phyloP scores from a whole-genome alignment of 228 moss, liverwort and hornwort genomes.

The Sphagnum fallax region DNA sequence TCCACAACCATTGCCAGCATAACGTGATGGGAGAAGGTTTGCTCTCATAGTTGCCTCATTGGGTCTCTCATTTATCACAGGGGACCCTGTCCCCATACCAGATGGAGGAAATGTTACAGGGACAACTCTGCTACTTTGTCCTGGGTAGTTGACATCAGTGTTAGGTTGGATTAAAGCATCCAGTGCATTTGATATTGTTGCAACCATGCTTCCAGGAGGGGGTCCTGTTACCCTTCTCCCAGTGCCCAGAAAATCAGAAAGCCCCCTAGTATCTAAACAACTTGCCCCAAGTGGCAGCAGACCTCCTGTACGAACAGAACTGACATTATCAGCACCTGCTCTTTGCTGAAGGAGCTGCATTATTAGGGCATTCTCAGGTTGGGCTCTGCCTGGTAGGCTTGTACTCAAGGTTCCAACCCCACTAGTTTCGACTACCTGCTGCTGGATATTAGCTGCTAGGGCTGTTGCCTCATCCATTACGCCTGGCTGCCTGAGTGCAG shows the following conservation, averaged over 20 bases:
- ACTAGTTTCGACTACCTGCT: constrained; percentile 42
- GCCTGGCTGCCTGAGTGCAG: constrained; percentile 30
- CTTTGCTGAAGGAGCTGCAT: constrained; percentile 45
- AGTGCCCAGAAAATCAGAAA: no score
- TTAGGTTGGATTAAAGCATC: constrained; percentile 25
- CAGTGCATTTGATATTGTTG: constrained; percentile 16
- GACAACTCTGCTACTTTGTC: background rate
- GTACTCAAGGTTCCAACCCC: constrained; percentile 37
- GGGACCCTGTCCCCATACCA: background rate
- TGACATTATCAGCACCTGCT: constrained; percentile 24
- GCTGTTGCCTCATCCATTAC: constrained; percentile 33
- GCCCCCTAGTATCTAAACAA: no score
- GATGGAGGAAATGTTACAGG: background rate
- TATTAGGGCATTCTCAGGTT: constrained; percentile 28
- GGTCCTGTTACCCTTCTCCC: no score
- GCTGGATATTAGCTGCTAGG: constrained; percentile 25
- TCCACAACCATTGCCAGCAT: no score
- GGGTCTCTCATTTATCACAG: no score
- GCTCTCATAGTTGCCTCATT: no score
- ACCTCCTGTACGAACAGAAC: constrained; percentile 19
- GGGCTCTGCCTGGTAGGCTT: constrained; percentile 14
- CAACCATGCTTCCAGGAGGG: no score
- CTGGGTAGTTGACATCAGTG: constrained; percentile 32
- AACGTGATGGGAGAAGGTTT: no score
- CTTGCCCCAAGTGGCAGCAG: constrained; percentile 8